Base-by-base conservation (phyloP, 148 eudicot species). In the Oxyria digyna region DNA sequence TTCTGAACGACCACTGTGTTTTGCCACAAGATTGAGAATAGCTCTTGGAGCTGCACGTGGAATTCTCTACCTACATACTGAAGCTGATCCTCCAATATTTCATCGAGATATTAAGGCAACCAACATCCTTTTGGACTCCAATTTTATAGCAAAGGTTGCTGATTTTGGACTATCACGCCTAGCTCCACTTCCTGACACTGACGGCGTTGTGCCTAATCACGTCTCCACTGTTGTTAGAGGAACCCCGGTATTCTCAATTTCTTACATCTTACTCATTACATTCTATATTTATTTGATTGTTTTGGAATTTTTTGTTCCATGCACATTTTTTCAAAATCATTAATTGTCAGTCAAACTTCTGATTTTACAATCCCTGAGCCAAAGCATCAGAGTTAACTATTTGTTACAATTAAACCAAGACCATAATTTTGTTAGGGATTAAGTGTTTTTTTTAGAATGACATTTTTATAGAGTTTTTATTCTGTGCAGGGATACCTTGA, bases 81-180 rank as follows among this genome's bases (percentile, higher is more conserved):
- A 92, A 79, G 96, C 96, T n/a, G 81, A 92, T 79, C 96, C 98
- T 41, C 98, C 96, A 18, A 89, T 92, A 78, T 82, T 89, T 64
- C 98, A 92, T 73, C 86, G 98, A 4, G 97, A 92, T 79, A 84
- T 92, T 21, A 92, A 92, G 73, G 87, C 97, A 62, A 92, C 73
- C 74, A 92, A 92, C 79, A 92, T 92, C 71, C 71, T 92, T 69
- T 65, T 92, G 52, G 98, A 92, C 80, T 74, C 91, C 4, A 82
- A 76, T 18, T 76, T 77, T 38, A 85, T 48, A 43, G 94, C 96
- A 6, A 92, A 92, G 63, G 98, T 89, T 71, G 85, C 98, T 75
- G 98, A 92, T 78, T 92, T 92, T 75, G 98, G 98, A 76, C 78
- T 92, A 35, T 92, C 98, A 67, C 78, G 85, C 20, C 89, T 92